Evolutionary conservation across 2,329 filamentous ascomycete genomes (phyloP).

Genomic region (Penicillium sp.): DNA sequence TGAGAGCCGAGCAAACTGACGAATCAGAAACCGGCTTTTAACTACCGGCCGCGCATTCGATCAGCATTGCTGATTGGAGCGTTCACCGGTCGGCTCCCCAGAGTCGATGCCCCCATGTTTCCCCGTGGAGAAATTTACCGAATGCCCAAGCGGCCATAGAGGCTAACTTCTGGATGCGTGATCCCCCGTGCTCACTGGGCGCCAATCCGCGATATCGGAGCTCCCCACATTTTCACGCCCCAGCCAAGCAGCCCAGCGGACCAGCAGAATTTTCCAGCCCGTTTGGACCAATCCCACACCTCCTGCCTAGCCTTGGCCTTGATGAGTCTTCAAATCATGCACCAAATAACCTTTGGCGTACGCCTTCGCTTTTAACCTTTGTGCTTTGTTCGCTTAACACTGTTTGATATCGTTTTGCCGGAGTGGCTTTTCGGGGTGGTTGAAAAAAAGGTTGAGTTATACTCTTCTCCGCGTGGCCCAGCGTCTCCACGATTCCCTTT

Average conservation of each 20-base stretch:
- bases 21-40: slow-evolving; percentile 16
- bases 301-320: neutral
- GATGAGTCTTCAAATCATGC: neutral
- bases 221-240: slow-evolving; percentile 12
- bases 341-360: slow-evolving; percentile 1
- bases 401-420: slow-evolving; percentile 27
- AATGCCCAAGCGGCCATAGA: neutral
- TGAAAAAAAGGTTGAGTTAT: slow-evolving; percentile 16
- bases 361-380: slow-evolving; percentile 4
- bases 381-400: slow-evolving; percentile 2
- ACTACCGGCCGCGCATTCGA: neutral
- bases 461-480: slow-evolving; percentile 26
- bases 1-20: slow-evolving; percentile 13
- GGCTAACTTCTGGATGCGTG: neutral
- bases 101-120: slow-evolving; percentile 7
- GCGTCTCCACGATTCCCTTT: slow-evolving; percentile 20
- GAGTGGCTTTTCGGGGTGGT: neutral
- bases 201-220: slow-evolving; percentile 13
- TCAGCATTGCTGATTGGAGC: slow-evolving; percentile 2
- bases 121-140: slow-evolving; percentile 16
- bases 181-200: neutral
- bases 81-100: neutral
- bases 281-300: neutral
- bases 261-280: slow-evolving; percentile 9
- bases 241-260: slow-evolving; percentile 1